Percentiles rank a stretch among this genome's conserved stretches.
Evolutionary conservation across 2,329 filamentous ascomycete species (phyloP).

Genomic region (Davidsoniella eucalypti): DNA sequence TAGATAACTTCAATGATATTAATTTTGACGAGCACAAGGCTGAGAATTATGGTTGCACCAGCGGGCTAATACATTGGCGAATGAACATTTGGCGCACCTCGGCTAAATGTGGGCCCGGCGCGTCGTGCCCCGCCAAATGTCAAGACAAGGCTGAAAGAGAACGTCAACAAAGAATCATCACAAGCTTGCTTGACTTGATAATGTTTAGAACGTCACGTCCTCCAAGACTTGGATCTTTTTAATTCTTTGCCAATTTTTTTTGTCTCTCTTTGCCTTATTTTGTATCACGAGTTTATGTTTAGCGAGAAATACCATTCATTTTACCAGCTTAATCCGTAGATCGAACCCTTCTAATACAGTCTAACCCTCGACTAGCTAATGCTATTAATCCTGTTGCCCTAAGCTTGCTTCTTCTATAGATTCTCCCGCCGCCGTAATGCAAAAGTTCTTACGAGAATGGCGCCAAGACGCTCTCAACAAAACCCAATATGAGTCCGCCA

Average conservation of each 20-base stretch:
- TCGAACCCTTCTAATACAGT: too few relatives aligned
- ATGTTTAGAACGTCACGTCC: too few relatives aligned
- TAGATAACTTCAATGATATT: neutral
- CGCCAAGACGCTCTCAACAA: conserved; percentile 89
- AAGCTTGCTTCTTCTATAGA: neutral
- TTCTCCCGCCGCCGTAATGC: conserved; percentile 40
- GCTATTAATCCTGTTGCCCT: neutral
- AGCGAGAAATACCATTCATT: neutral
- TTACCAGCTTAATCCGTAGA: neutral
- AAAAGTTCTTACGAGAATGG: conserved; percentile 86
- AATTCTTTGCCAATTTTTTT: too few relatives aligned
- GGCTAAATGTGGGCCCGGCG: conserved; percentile 2
- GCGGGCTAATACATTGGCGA: conserved; percentile 4
- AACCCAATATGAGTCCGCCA: conserved; percentile 89
- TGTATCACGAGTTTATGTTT: too few relatives aligned
- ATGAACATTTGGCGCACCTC: neutral
- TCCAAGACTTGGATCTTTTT: too few relatives aligned
- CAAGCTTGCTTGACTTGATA: neutral
- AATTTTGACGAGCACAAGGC: conserved; percentile 1
- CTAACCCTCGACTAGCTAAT: neutral
- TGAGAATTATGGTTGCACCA: neutral
- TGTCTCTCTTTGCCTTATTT: too few relatives aligned
- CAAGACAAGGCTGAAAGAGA: conserved; percentile 8
- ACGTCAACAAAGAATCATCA: conserved; percentile 3
- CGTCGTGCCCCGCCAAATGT: conserved; percentile 5